These are phyloP conservation scores for Salvia rosmarinus DNA, from an alignment of 257 asterid genomes.

Conservation along the genomic window DNA sequence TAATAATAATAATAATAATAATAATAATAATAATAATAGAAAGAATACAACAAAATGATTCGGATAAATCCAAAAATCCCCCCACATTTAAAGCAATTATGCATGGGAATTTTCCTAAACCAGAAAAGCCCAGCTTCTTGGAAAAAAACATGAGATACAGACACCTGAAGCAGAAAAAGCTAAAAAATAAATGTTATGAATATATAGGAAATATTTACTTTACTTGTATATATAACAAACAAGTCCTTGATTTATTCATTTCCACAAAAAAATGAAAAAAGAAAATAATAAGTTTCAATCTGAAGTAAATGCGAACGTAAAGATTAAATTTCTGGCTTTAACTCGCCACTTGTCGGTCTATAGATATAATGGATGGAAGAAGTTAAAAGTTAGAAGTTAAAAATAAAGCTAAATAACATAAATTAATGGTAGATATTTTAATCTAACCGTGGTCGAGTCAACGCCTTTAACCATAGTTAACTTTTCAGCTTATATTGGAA, in stretches of 20 bases:
- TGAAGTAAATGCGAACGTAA: constrained; percentile 42
- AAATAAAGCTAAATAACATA: neutral
- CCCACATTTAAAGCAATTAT: constrained; percentile 21
- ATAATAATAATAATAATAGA: no score
- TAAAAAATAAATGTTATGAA: constrained; percentile 12
- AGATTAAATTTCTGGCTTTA: constrained; percentile 33
- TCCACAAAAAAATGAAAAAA: neutral
- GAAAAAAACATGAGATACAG: constrained; percentile 25
- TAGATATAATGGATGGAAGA: neutral
- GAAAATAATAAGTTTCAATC: neutral
- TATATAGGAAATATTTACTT: constrained; percentile 24
- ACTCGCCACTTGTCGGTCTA: constrained; percentile 31
- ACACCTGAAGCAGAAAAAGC: constrained; percentile 29
- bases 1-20: no score
- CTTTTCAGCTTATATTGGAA: constrained; percentile 49
- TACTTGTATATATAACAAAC: constrained; percentile 35
- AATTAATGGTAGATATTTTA: constrained; percentile 40
- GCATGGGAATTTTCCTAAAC: constrained; percentile 12
- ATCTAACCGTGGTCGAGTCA: constrained; percentile 45
- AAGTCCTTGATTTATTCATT: constrained; percentile 28
- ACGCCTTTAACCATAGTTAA: constrained; percentile 48
- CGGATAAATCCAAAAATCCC: constrained; percentile 1
- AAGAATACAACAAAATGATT: neutral
- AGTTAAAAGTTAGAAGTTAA: neutral
- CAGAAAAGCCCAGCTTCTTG: constrained; percentile 28